These are phyloP conservation scores for Kuraishia floccosa DNA, from an alignment of 805 yeast genomes.

Conservation along the genomic window DNA sequence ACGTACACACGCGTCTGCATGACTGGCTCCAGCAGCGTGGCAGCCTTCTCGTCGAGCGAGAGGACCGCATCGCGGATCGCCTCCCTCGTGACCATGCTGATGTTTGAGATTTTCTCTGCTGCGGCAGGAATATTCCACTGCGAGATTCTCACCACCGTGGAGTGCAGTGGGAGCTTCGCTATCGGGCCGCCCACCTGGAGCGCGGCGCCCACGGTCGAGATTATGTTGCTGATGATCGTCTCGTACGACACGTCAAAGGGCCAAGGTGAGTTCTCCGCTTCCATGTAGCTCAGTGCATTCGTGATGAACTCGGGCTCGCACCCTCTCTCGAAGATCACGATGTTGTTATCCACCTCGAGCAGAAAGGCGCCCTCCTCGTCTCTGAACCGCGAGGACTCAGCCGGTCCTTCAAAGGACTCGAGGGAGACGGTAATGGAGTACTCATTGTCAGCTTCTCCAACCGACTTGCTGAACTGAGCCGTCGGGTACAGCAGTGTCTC, in stretches of 20 bases:
- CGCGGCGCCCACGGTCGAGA: conserved; percentile 49
- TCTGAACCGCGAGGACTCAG: conserved; percentile 14
- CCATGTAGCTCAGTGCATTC: conserved; percentile 9
- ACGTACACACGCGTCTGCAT: conserved; percentile 68
- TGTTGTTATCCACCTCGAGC: conserved; percentile 36
- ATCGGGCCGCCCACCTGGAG: conserved; percentile 59
- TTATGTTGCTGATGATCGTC: conserved; percentile 38
- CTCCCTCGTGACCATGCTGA: conserved; percentile 33
- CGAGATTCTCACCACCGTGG: conserved; percentile 42
- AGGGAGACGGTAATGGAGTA: conserved; percentile 13
- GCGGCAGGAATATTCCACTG: conserved; percentile 47
- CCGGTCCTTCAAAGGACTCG: conserved; percentile 20
- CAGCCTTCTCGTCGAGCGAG: conserved; percentile 15
- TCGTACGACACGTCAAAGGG: conserved; percentile 33
- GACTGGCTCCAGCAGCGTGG: conserved; percentile 72
- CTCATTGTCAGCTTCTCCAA: conserved; percentile 10
- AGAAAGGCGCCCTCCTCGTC: conserved; percentile 27
- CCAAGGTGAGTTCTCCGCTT: conserved; percentile 30
- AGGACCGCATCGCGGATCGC: conserved; percentile 28
- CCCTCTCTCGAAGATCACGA: conserved; percentile 22
- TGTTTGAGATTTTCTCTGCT: conserved; percentile 17
- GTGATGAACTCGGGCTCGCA: conserved; percentile 12
- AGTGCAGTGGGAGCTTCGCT: conserved; percentile 46
- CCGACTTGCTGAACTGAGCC: conserved; percentile 9
- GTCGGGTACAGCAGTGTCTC: conserved; percentile 38